Evolutionary conservation across 805 yeast species (phyloP), one percentile per base, ranked within the genome.

Genomic region (Metschnikowia colocasiae): DNA sequence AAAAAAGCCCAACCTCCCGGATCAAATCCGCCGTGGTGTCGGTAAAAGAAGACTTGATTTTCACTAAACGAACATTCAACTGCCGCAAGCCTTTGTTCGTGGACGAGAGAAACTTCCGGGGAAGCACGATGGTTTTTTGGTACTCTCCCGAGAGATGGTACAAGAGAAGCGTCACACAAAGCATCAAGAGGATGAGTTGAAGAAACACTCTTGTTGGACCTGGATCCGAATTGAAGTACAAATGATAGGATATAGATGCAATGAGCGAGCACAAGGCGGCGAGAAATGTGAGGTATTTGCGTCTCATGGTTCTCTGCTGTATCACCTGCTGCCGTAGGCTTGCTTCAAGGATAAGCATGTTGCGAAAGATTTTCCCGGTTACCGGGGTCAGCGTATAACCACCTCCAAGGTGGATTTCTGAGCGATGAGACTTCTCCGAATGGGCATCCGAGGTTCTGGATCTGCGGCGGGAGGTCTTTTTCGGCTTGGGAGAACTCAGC

Each of bases 81-180:
- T 88, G 92, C 42, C 97, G 69, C 22, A 92, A 69, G 0, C 97
- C 97, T 61, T 88, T 89, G 64, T 94, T 94, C 6, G 97, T 82
- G n/a, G 85, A 79, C 1, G 82, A 71, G 46, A 94, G 69, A 60
- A 90, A 92, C 59, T 80, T 76, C 51, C 95, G 77, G 1, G 97
- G 96, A 35, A 82, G 71, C 13, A 87, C 84, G 46, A 92, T 87
- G 0, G 96, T 88, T 51, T 94, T 79, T 48, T 79, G 80, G 64
- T 92, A 94, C 67, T 90, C 94, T 1, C 99, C 99, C 20, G 95
- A 84, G 30, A 92, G 65, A 59, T 86, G 90, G 65, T 88, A 92
- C 36, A 92, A 70, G 22, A 81, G 75, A 47, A 90, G 67, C 0
- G 96, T 86, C 16, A 91, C 80, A 25, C 78, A 55, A 16, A 80